Evolutionary conservation across 257 asterid species (phyloP), one percentile per base, ranked within the genome.

Genomic region (Solanum rostratum): DNA sequence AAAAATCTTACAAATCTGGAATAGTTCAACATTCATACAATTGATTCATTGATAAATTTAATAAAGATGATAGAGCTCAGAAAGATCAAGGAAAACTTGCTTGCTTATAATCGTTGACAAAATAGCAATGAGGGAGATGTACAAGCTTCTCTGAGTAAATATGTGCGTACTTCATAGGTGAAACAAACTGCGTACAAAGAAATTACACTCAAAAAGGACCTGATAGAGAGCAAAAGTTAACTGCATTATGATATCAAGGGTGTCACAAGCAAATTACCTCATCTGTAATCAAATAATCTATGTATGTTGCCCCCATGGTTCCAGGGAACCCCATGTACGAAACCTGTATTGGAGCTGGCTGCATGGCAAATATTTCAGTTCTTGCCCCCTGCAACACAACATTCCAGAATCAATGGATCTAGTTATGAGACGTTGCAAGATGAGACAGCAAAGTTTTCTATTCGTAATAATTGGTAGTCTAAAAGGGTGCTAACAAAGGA

Each of bases 251-350:
- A 74, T 78, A 52, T 80, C 78, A 33, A 49, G 78, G 80, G 46
- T 9, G 62, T 46, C 53, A 81, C 63, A 10, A 55, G 29, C 76
- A 49, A 2, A 39, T 52, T 84, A 95, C 99, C 99, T 95, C 99
- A 88, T 97, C 99, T 4, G 99, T 91, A 49, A 97, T 98, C 92
- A 97, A 90, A 89, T 97, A 97, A 65, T 97, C 93, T 86, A 97
- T 95, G 89, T 97, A 97, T 84, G 86, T 76, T 14, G 99, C 99
- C 88, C 99, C 99, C 0, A 98, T 97, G 79, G 99, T 97, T 85
- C 99, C 99, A 30, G 99, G 99, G 86, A 97, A 97, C 79, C 99
- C 99, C 99, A 97, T 97, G 83, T 97, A 97, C 24, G 99, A 97
- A 86, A 97, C 99, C 92, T 97, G 99, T 90, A 97, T 93, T 27